Percentiles rank a stretch among this genome's conserved stretches.
Conservation (phyloP, 23 red algal species). For the Chondrus crispus region DNA sequence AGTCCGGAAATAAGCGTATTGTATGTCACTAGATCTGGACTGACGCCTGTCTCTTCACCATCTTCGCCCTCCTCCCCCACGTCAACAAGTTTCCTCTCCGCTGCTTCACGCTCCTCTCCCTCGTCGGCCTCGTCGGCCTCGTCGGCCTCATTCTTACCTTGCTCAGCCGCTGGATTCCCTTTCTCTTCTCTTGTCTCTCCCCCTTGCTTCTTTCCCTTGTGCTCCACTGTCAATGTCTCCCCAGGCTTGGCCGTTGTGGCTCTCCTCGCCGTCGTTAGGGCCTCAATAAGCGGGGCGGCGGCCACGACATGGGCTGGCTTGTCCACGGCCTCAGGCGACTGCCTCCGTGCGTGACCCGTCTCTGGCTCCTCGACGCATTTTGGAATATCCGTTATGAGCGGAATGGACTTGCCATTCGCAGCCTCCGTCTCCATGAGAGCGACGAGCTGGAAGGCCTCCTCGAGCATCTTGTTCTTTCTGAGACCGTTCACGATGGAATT, state of each 20-base stretch:
- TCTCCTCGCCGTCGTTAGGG: neutral
- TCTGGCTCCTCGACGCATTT: neutral
- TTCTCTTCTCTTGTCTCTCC: neutral
- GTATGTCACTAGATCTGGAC: conserved; percentile 66
- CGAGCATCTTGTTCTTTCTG: conserved; percentile 46
- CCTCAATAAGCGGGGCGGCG: neutral
- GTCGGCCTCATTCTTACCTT: neutral
- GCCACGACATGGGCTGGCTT: too few species aligned
- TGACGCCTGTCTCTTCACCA: neutral
- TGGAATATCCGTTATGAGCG: neutral
- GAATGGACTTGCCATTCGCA: neutral
- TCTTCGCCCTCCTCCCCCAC: neutral
- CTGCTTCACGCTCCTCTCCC: neutral
- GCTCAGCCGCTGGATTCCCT: neutral
- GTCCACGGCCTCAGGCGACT: neutral
- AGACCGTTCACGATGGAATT: conserved; percentile 84
- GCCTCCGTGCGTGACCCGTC: neutral
- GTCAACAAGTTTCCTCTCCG: too few species aligned
- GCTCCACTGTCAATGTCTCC: neutral
- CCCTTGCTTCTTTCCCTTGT: neutral
- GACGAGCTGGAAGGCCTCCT: conserved; percentile 62
- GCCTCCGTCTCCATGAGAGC: conserved; percentile 56
- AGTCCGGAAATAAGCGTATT: conserved; percentile 58
- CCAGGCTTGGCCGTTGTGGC: neutral
- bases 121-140: neutral